Base-by-base conservation (phyloP, 179 eudicot genomes). In the Actinidia chinensis region DNA sequence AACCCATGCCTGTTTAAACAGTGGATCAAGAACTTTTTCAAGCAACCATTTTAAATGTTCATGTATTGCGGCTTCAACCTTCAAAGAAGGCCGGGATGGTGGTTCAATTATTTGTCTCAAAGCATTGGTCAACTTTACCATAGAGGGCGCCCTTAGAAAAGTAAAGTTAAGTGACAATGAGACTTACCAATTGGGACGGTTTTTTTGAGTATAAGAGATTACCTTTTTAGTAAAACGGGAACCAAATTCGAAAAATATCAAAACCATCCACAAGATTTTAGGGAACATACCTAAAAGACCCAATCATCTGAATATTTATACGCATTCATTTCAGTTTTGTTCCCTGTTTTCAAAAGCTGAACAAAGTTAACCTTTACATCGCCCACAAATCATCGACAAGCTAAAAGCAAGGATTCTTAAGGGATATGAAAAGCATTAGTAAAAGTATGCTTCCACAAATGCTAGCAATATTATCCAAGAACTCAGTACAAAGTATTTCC, bases 321-420 rank as follows among this genome's bases (percentile, higher is more conserved):
- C 98, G 91, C 6, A 90, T 89, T n/a, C 86, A 94, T 79, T 80
- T 96, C 99, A 77, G 96, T 83, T 84, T 96, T 95, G 84, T 76
- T 50, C 88, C 85, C 86, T 91, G 80, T 87, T 82, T 88, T 87
- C 79, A 94, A 87, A 79, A 92, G 94, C 76, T 81, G 89, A 80
- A 90, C 94, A 82, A 94, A 94, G 82, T 96, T 97, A 76, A 85
- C 82, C 13, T 96, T 96, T 84, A 93, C 87, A 92, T 96, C 33
- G 98, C 93, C 88, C 94, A 85, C 84, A 96, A 80, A 78, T 96
- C 99, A 90, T 96, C 99, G 97, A 92, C 88, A 96, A 86, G 90
- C 98, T 92, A 78, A 97, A 91, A 75, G 98, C 90, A 79, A 96
- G 91, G 98, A 92, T 77, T 97, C 99, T 96, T 91, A 81, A 83